Conservation (phyloP, 2,329 filamentous ascomycete species). For the Hymenoscyphus scutula region DNA sequence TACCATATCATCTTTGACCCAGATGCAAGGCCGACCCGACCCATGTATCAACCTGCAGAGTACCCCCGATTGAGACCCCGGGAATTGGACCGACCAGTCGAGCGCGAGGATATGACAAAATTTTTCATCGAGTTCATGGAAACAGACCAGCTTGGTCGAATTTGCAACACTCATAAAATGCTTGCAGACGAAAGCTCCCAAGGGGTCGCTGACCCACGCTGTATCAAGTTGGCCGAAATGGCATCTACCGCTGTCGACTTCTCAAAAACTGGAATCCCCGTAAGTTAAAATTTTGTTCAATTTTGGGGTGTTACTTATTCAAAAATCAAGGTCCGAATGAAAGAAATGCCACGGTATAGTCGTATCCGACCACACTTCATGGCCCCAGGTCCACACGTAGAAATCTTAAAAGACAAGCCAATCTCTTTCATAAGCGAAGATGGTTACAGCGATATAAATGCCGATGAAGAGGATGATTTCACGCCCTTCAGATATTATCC, state of each 20-base stretch:
- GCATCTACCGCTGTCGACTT: constrained; percentile 7
- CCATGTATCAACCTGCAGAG: constrained; percentile 57
- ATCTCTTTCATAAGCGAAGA: constrained; percentile 4
- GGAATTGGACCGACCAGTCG: constrained; percentile 59
- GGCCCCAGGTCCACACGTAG: constrained; percentile 1
- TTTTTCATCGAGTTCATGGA: constrained; percentile 81
- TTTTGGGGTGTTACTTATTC: neutral
- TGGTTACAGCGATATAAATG: neutral
- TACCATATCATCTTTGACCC: constrained; percentile 77
- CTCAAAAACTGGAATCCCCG: constrained; percentile 8
- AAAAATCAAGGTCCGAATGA: neutral
- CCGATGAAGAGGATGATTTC: constrained; percentile 1
- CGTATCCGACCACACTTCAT: constrained; percentile 8
- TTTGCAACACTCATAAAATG: constrained; percentile 62
- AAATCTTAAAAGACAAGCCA: constrained; percentile 2
- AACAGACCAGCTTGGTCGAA: constrained; percentile 62
- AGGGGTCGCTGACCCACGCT: constrained; percentile 49
- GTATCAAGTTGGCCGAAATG: constrained; percentile 6
- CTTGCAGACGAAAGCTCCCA: constrained; percentile 54
- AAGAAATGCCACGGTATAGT: neutral
- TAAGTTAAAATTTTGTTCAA: neutral
- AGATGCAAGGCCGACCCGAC: constrained; percentile 43
- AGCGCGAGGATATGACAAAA: constrained; percentile 64
- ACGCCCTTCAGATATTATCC: constrained; percentile 1
- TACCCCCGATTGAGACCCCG: constrained; percentile 60